Percentiles rank a stretch among this genome's conserved stretches.
These are phyloP conservation scores for Inonotus hispidus DNA, from an alignment of 1,284 basidiomycete species.

Conservation along the genomic window DNA sequence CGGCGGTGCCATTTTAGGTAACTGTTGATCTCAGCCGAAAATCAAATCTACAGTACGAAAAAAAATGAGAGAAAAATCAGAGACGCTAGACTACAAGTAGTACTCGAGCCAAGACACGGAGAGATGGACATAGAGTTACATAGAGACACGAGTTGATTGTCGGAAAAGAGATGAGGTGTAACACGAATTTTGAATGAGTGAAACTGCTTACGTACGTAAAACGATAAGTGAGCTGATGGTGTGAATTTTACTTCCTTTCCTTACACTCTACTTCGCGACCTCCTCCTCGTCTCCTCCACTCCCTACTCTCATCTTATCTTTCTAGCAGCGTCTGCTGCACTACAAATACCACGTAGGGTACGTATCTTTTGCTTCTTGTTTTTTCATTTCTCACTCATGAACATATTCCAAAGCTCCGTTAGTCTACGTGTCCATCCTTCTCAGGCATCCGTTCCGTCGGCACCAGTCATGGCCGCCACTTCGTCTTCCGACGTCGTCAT, in stretches of 20 bases:
- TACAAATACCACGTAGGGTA: slow-evolving; percentile 4
- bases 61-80: too few relatives aligned
- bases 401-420: slow-evolving; percentile 21
- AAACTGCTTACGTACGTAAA: neutral
- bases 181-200: too few relatives aligned
- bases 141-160: too few relatives aligned
- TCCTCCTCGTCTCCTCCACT: neutral
- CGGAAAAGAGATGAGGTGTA: too few relatives aligned
- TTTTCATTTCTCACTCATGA: slow-evolving; percentile 33
- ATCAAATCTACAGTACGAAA: neutral
- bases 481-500: slow-evolving; percentile 62
- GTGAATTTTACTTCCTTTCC: neutral
- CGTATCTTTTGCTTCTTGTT: slow-evolving; percentile 19
- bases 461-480: slow-evolving; percentile 29
- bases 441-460: neutral
- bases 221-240: neutral
- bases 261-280: slow-evolving; percentile 1
- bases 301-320: neutral
- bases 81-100: too few relatives aligned
- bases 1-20: neutral
- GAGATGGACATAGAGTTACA: too few relatives aligned
- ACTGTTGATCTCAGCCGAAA: neutral
- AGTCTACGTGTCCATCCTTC: slow-evolving; percentile 14
- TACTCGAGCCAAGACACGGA: too few relatives aligned
- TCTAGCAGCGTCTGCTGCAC: neutral